Conservation (phyloP, 2,329 filamentous ascomycete genomes). For the Emydomyces testavorans region DNA sequence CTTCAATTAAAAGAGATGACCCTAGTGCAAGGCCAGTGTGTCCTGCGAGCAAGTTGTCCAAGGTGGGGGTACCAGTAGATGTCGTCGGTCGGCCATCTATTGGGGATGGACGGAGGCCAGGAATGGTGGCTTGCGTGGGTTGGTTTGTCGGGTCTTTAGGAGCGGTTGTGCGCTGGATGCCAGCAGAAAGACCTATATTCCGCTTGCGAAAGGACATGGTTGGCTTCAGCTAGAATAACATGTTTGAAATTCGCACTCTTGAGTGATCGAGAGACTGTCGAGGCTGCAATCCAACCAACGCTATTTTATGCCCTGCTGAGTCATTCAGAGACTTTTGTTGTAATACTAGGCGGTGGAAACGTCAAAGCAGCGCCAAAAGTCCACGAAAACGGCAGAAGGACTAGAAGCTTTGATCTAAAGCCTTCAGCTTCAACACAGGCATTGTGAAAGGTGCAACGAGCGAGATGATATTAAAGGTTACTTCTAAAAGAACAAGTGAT, state of each 20-base stretch:
- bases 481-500: background rate
- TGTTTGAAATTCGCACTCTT: background rate
- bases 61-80: constrained; percentile 76
- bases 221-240: too few species aligned
- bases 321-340: background rate
- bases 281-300: too few species aligned
- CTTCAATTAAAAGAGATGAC: constrained; percentile 67
- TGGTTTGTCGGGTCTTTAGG: constrained; percentile 20
- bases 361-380: constrained; percentile 2
- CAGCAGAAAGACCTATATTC: constrained; percentile 46
- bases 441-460: too few species aligned
- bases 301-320: background rate
- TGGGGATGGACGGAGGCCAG: constrained; percentile 68
- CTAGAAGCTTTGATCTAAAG: too few species aligned
- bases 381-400: too few species aligned
- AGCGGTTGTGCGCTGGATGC: constrained; percentile 26
- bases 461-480: background rate
- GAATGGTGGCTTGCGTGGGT: constrained; percentile 19
- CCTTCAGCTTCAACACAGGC: background rate
- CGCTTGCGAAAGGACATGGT: constrained; percentile 58
- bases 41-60: constrained; percentile 75
- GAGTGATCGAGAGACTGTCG: background rate
- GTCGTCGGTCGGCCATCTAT: constrained; percentile 78
- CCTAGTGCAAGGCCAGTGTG: constrained; percentile 78
- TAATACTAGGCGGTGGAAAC: background rate